Conservation (phyloP, 768 basidiomycete species). For the Gymnopilus junonius region DNA sequence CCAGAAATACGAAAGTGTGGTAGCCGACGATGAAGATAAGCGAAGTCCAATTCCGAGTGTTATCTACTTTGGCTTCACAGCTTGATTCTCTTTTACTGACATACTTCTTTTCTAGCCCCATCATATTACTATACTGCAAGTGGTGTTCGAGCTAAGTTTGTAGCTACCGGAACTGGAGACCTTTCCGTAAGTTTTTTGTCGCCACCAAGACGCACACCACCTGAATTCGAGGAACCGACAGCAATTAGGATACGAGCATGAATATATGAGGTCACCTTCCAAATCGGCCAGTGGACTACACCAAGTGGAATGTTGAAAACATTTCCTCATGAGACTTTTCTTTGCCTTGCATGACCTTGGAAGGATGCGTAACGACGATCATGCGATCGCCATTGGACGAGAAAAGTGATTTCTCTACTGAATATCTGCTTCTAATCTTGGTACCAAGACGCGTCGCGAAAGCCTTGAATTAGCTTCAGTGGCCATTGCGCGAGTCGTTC, state of each 20-base stretch:
- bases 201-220: no score
- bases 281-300: constrained; percentile 25
- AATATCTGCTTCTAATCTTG: constrained; percentile 82
- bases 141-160: no score
- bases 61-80: no score
- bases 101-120: no score
- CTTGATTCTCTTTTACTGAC: no score
- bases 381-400: constrained; percentile 84
- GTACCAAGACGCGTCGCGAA: constrained; percentile 76
- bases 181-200: no score
- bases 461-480: constrained; percentile 42
- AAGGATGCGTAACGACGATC: constrained; percentile 64
- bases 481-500: constrained; percentile 35
- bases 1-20: no score
- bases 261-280: constrained; percentile 51
- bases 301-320: constrained; percentile 94
- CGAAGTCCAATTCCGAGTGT: no score
- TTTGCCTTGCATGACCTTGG: constrained; percentile 50
- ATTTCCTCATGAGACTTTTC: constrained; percentile 63
- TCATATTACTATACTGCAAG: no score
- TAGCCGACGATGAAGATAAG: no score
- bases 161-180: no score
- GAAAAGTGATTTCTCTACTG: constrained; percentile 76
- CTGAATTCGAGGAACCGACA: constrained; percentile 63
- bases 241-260: constrained; percentile 84